phyloP scores from a whole-genome alignment of 2,329 filamentous ascomycete species.

The Fusarium sp. region DNA sequence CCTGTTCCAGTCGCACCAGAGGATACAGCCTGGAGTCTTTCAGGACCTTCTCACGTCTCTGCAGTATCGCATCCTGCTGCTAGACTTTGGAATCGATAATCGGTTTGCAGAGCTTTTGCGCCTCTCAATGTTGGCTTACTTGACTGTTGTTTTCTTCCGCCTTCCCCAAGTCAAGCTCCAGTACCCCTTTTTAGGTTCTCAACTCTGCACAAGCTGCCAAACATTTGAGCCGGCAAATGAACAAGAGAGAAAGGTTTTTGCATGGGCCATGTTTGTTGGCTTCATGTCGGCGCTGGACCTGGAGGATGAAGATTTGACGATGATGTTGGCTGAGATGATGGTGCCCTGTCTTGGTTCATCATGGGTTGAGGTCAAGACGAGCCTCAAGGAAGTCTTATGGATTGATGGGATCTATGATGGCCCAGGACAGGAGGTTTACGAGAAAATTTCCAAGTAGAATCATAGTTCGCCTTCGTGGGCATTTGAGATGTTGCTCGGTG shows the following conservation, averaged over 20 bases:
- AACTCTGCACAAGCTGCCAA: background rate
- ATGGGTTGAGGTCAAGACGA: background rate
- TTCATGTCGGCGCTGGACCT: background rate
- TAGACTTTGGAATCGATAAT: background rate
- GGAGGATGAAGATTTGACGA: background rate
- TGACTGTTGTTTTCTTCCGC: background rate
- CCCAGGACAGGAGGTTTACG: background rate
- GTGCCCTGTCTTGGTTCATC: background rate
- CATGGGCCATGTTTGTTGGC: background rate
- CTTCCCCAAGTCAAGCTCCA: background rate
- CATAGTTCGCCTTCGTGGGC: background rate
- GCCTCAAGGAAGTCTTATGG: background rate
- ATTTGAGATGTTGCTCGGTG: background rate
- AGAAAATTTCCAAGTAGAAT: background rate
- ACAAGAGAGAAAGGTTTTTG: background rate
- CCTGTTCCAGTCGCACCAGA: background rate
- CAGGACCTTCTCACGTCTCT: background rate
- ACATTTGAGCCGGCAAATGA: background rate
- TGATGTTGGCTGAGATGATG: background rate
- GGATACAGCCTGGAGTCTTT: background rate
- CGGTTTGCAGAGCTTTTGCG: background rate
- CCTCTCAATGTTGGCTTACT: background rate
- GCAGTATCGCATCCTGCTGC: background rate
- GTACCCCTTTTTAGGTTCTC: background rate
- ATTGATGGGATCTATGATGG: background rate